Conservation (phyloP, 352 stramenopile genomes). For the Phytopythium montanum region DNA sequence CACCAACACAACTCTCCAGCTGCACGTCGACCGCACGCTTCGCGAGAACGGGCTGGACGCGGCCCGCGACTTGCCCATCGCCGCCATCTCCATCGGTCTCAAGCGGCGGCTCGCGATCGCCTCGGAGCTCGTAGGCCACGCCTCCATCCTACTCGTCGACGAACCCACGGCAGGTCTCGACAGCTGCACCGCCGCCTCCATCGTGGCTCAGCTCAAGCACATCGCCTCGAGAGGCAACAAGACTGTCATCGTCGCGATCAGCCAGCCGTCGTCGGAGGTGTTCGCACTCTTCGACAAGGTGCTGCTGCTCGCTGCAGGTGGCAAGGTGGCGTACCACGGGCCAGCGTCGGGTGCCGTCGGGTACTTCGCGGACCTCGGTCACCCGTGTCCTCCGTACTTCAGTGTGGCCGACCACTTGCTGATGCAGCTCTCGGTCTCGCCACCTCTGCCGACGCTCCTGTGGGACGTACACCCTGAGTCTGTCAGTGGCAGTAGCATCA, state of each 20-base stretch:
- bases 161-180: conserved; percentile 63
- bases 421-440: neutral
- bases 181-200: conserved; percentile 32
- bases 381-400: conserved; percentile 33
- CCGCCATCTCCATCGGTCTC: conserved; percentile 67
- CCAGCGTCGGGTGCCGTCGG: conserved; percentile 19
- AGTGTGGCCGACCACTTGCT: conserved; percentile 40
- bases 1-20: conserved; percentile 3
- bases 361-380: conserved; percentile 28
- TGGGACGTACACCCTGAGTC: neutral
- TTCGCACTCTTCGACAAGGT: conserved; percentile 36
- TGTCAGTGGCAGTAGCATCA: too few species aligned
- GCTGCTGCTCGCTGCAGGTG: conserved; percentile 29
- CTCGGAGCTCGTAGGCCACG: conserved; percentile 70
- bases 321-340: conserved; percentile 30
- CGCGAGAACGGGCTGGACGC: conserved; percentile 34
- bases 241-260: conserved; percentile 84
- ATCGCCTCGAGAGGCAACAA: conserved; percentile 43
- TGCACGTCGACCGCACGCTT: conserved; percentile 34
- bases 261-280: conserved; percentile 64
- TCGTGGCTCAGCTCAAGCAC: conserved; percentile 40
- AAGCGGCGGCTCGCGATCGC: conserved; percentile 76
- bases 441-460: neutral
- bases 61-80: conserved; percentile 42
- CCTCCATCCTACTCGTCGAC: conserved; percentile 74